phyloP scores from a whole-genome alignment of 257 asterid species.

The Cordia subcordata region DNA sequence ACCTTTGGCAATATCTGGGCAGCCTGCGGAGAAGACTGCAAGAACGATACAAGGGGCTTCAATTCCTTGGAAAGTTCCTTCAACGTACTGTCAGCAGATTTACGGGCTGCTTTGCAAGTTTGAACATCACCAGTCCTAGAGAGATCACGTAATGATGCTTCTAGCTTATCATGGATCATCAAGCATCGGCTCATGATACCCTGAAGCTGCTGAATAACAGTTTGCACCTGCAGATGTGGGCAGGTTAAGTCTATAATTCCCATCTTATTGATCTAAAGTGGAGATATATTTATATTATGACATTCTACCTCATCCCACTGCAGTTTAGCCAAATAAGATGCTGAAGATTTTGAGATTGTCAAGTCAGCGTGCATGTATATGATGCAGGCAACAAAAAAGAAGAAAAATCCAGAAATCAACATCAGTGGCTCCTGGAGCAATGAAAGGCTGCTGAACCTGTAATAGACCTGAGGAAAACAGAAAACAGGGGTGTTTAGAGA shows the following conservation, averaged over 20 bases:
- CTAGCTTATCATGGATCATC: slow-evolving; percentile 70
- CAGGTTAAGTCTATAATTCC: neutral
- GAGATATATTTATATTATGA: slow-evolving; percentile 8
- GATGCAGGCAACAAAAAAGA: slow-evolving; percentile 70
- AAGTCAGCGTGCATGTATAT: slow-evolving; percentile 75
- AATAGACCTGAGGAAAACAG: slow-evolving; percentile 57
- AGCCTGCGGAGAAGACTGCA: slow-evolving; percentile 80
- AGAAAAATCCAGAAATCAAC: slow-evolving; percentile 86
- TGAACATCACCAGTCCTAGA: slow-evolving; percentile 88
- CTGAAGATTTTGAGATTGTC: slow-evolving; percentile 87
- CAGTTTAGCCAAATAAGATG: slow-evolving; percentile 83
- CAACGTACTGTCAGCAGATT: slow-evolving; percentile 62
- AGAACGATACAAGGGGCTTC: slow-evolving; percentile 57
- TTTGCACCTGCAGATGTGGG: slow-evolving; percentile 54
- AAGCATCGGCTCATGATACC: slow-evolving; percentile 52
- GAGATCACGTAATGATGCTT: slow-evolving; percentile 83
- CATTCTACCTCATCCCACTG: slow-evolving; percentile 92
- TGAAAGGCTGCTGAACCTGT: slow-evolving; percentile 79
- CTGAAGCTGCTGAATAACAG: slow-evolving; percentile 67
- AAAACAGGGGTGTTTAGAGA: neutral
- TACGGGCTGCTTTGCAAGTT: slow-evolving; percentile 90
- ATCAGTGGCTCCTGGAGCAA: slow-evolving; percentile 81
- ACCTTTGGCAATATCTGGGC: slow-evolving; percentile 73
- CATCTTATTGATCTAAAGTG: slow-evolving; percentile 3
- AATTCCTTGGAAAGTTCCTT: slow-evolving; percentile 81